phyloP scores from a whole-genome alignment of 345 rosid genomes.

The Aquilaria malaccensis region DNA sequence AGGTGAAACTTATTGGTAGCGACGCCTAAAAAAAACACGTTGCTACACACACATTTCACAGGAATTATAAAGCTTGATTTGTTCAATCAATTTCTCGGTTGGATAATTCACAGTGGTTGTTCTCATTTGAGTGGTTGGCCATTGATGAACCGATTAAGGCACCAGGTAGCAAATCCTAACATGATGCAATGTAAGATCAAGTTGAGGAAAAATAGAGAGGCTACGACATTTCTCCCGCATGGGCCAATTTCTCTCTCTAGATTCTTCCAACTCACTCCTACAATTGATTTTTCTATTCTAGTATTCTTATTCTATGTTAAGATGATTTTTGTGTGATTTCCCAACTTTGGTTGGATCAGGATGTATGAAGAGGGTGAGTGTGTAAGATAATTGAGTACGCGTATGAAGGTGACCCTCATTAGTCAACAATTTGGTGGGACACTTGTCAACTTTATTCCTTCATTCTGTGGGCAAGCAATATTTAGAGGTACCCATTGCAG shows the following conservation, averaged over 20 bases:
- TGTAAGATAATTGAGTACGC: conserved; percentile 14
- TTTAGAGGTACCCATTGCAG: too few species aligned
- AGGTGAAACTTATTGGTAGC: too few species aligned
- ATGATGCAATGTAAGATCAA: conserved; percentile 67
- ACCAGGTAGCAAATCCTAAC: conserved; percentile 85
- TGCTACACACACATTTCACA: too few species aligned
- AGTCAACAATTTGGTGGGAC: conserved; percentile 42
- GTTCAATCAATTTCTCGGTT: too few species aligned
- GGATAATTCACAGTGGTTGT: too few species aligned
- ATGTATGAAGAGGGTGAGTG: conserved; percentile 10
- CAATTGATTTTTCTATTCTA: not conserved
- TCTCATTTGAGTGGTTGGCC: conserved; percentile 77
- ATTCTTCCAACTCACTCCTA: too few species aligned
- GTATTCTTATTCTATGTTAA: too few species aligned
- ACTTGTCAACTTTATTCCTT: conserved; percentile 24
- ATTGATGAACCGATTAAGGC: conserved; percentile 59
- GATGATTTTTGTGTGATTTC: too few species aligned
- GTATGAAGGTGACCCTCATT: conserved; percentile 7
- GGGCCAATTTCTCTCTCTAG: conserved; percentile 14
- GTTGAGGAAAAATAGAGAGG: conserved; percentile 83
- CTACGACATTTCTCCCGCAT: conserved; percentile 78
- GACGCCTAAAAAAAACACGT: too few species aligned
- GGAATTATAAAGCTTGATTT: too few species aligned
- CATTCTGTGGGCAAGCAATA: too few species aligned
- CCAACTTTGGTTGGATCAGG: too few species aligned